phyloP scores from a whole-genome alignment of 257 asterid species.

The Scutellaria barbata region DNA sequence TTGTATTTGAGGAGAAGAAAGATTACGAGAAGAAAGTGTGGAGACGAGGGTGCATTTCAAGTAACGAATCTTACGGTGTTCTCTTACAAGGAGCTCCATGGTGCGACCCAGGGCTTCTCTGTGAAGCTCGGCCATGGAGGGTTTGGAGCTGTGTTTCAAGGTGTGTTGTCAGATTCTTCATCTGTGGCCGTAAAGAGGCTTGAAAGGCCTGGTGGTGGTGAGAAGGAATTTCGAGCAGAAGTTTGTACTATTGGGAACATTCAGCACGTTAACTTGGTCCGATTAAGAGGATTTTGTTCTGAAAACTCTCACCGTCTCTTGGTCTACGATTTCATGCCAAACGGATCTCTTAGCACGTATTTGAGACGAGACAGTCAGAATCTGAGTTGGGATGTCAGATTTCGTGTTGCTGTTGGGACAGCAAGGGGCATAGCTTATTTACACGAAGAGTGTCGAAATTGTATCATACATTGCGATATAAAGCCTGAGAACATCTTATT shows the following conservation, averaged over 20 bases:
- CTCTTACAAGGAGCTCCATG: constrained; percentile 71
- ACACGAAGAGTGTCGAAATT: constrained; percentile 73
- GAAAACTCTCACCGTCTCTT: constrained; percentile 75
- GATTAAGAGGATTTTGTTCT: constrained; percentile 78
- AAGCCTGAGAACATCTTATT: constrained; percentile 80
- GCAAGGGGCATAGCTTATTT: constrained; percentile 80
- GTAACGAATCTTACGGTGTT: constrained; percentile 65
- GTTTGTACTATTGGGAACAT: constrained; percentile 81
- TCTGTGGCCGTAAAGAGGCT: constrained; percentile 79
- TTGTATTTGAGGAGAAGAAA: constrained; percentile 50
- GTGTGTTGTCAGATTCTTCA: constrained; percentile 59
- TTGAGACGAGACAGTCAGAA: constrained; percentile 52
- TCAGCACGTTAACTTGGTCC: constrained; percentile 80
- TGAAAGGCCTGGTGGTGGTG: constrained; percentile 80
- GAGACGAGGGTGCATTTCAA: constrained; percentile 55
- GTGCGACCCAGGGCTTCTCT: constrained; percentile 72
- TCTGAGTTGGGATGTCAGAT: constrained; percentile 73
- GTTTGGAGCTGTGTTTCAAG: constrained; percentile 78
- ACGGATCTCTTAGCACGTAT: constrained; percentile 72
- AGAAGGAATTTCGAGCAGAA: constrained; percentile 81
- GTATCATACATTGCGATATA: constrained; percentile 79
- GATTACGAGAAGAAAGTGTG: constrained; percentile 42
- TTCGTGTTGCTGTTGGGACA: constrained; percentile 61
- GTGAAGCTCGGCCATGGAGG: constrained; percentile 92
- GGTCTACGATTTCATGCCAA: constrained; percentile 85